These are phyloP conservation scores for Arabidopsis suecica DNA, from an alignment of 345 rosid species.

Conservation along the genomic window DNA sequence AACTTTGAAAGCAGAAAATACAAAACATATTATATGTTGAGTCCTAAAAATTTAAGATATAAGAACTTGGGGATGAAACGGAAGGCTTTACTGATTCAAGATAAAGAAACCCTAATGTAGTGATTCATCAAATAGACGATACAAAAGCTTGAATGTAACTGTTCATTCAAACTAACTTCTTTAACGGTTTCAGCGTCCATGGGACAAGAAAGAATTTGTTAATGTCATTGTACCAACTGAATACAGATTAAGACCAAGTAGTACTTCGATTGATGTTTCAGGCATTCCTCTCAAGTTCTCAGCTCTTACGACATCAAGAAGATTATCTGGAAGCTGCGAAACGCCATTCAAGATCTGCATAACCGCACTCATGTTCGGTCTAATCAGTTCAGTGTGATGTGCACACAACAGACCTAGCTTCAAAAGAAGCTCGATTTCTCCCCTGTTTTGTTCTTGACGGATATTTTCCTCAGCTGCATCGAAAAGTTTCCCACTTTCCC, in stretches of 20 bases:
- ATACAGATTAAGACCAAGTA: not conserved
- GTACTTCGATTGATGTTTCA: conserved; percentile 14
- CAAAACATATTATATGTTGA: no score
- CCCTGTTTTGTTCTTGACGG: conserved; percentile 22
- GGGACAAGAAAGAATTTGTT: conserved; percentile 3
- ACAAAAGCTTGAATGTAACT: no score
- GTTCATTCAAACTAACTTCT: no score
- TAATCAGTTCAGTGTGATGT: conserved; percentile 22
- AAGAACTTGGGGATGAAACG: no score
- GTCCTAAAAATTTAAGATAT: no score
- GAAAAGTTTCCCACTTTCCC: conserved; percentile 47
- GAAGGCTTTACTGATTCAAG: no score
- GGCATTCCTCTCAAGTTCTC: conserved; percentile 1
- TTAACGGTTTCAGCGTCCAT: conserved; percentile 19
- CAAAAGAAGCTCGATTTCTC: conserved; percentile 40
- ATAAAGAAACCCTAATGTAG: no score
- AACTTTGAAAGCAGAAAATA: no score
- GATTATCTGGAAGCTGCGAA: conserved; percentile 16
- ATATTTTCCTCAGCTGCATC: conserved; percentile 37
- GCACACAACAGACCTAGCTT: conserved; percentile 48
- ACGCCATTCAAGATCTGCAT: conserved; percentile 31
- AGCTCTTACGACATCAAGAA: conserved; percentile 17
- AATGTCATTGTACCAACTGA: not conserved
- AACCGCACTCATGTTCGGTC: conserved; percentile 43
- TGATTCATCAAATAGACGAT: no score